Evolutionary conservation across 768 basidiomycete species (phyloP).

Genomic region (Saitozyma podzolica): DNA sequence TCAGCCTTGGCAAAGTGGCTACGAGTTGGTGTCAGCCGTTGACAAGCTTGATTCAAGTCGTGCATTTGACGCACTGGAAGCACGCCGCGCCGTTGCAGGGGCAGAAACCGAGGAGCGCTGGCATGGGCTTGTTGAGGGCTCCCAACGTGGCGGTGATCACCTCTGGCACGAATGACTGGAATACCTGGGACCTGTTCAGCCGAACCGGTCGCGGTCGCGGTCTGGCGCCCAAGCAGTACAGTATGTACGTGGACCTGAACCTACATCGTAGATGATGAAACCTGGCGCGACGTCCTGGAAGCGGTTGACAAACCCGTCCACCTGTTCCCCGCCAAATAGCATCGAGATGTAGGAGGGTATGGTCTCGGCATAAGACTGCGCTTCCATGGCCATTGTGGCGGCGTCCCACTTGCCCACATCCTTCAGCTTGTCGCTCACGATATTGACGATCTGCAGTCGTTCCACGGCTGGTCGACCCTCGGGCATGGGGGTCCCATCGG

Average conservation of each 20-base stretch:
- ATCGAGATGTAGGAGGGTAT: slow-evolving; percentile 12
- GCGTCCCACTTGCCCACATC: slow-evolving; percentile 2
- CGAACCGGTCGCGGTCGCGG: too few species aligned
- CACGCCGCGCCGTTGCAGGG: slow-evolving; percentile 21
- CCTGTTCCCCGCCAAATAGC: background rate
- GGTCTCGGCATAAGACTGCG: slow-evolving; percentile 17
- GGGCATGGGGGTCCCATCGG: background rate
- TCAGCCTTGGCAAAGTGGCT: slow-evolving; percentile 22
- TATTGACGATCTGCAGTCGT: slow-evolving; percentile 12
- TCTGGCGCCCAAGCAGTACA: too few species aligned
- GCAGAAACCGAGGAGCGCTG: slow-evolving; percentile 18
- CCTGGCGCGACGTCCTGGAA: slow-evolving; percentile 17
- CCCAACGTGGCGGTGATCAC: slow-evolving; percentile 5
- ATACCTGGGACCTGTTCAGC: slow-evolving; percentile 7
- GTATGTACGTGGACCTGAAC: background rate
- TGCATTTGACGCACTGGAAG: slow-evolving; percentile 17
- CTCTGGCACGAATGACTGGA: slow-evolving; percentile 26
- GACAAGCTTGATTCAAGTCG: too few species aligned
- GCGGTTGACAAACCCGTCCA: slow-evolving; percentile 11
- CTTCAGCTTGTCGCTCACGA: background rate
- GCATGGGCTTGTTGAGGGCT: background rate
- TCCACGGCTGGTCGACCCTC: background rate
- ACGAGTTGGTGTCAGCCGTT: background rate
- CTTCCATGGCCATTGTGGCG: slow-evolving; percentile 17
- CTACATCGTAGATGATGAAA: slow-evolving; percentile 30